Base-by-base conservation (phyloP, 2,329 filamentous ascomycete species). In the Talaromyces sp. region DNA sequence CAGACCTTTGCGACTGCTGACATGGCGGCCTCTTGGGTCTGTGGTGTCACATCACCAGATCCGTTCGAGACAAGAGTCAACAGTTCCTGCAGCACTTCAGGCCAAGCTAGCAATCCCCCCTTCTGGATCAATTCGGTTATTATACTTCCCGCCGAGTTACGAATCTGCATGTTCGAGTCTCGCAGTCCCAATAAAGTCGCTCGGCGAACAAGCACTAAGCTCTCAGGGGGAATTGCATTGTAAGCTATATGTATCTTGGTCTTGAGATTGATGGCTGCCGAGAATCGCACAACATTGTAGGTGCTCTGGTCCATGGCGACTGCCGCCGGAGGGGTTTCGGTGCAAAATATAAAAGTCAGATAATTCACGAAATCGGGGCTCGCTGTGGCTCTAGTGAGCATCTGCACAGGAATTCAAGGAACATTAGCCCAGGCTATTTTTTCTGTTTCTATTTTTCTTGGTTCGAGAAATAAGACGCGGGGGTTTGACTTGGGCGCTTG, bases 351-450 rank as follows among this genome's bases (percentile, higher is more conserved):
- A 75, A 89, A 97, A 65, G 90, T 89, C 45, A 99, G 86, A 75
- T 99, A 99, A 77, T 97, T 97, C 79, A 95, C 93, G 79, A 97
- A 89, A 73, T 97, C 93, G 51, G 92, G 92, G 10, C 89, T 94
- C 54, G 81, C 78, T 72, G 90, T 95, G 61, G 93, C 94, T 77
- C 96, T 89, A 64, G 85, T 81, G 67, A 99, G 89, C 90, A 97
- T 95, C 94, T 97, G 67, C 4, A 55, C 10, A n/a, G 13, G n/a
- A 9, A 11, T 11, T 3, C 25, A 55, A n/a, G 3, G 45, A n/a
- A 11, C 21, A 28, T 46, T 33, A 55, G 41, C 17, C n/a, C 45
- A 10, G n/a, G 19, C 28, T 1, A 48, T 33, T 2, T 7, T 5
- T 48, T 13, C 28, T 21, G n/a, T 48, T 33, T 48, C n/a, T n/a